Evolutionary conservation across 257 asterid genomes (phyloP), one percentile per base, ranked within the genome.

Genomic region (Voacanga thouarsii): DNA sequence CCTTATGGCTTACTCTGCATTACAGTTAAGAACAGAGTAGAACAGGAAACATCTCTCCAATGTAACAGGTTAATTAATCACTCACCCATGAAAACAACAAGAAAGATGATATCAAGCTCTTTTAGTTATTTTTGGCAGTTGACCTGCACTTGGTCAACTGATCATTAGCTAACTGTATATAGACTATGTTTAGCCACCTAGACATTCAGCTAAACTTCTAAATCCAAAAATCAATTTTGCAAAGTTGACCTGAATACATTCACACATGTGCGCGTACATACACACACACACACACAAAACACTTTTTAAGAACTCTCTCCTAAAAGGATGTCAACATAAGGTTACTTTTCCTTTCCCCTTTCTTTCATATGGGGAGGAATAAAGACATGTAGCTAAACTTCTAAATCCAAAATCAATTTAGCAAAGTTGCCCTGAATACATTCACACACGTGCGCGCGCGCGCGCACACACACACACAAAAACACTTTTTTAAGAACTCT

Each of bases 231-330:
- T 67, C 74, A 74, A 65, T 18, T 66, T 73, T 28, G 24, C 14
- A 12, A 14, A 55, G 83, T 55, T 75, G 77, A 75, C 76, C 57
- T 55, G 24, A 23, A 72, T 37, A 26, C 5, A 47, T 33, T 14
- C 28, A 65, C 19, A n/a, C 21, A 45, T 7, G 23, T 2, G 2
- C 2, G 37, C 1, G 37, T 2, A 33, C 37, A 33, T 1, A 2
- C 37, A 2, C 37, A 2, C 37, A 2, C 37, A 2, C 37, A 33
- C 37, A 33, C 21, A 18, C 59, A 14, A 28, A 24, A 39, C 24
- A 71, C 43, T 12, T 28, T 51, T 72, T 16, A 45, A 30, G 10
- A 59, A 71, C 18, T 28, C 37, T 33, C 3, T 33, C 24, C 15
- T 6, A 24, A 41, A 49, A 78, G 28, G 75, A 80, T 30, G 50